Evolutionary conservation across 2,329 filamentous ascomycete species (phyloP), one percentile per base, ranked within the genome.

Genomic region (Trichoderma arundinaceum): DNA sequence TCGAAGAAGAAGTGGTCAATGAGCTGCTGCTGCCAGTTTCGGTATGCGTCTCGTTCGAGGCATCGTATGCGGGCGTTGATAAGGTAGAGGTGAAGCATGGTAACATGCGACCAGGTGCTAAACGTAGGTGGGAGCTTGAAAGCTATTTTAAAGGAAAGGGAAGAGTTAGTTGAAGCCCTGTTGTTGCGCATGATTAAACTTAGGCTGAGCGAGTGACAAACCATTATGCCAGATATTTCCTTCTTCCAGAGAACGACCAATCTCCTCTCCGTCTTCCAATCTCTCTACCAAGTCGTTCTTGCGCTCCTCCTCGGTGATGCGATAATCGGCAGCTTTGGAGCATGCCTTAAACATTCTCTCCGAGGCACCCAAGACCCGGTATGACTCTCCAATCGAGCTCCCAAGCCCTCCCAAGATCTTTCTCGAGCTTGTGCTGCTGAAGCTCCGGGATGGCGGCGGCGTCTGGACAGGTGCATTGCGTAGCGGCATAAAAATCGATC

Each of bases 51-150:
- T 62, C 83, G 81, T 22, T 92, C 89, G 71, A 97, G 87, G 77
- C 89, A 89, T 69, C 95, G 91, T 72, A 97, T 82, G 65, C 94
- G 90, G 53, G 92, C 90, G 64, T 92, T 91, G 67, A 98, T 79
- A 66, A 97, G 86, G 82, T 97, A 98, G 85, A 99, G 91, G 82
- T 99, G 94, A 66, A 99, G 85, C 84, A 97, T 96, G 41, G 94
- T 95, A 51, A 98, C 90, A 78, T 98, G 94, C 19, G 93, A 92
- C 95, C 95, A 99, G 65, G 92, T 94, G 75, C 90, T 94, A 78
- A 99, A 99, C 0, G 93, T 98, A 0, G 93, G 92, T 38, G 86
- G 84, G 17, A 99, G 86, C 32, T 86, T 86, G 69, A 97, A 87
- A 59, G 89, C 92, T 96, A 72, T 41, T 12, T 38, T 3, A 17